Base-by-base conservation (phyloP, 345 rosid genomes). In the Ceriops zippeliana region DNA sequence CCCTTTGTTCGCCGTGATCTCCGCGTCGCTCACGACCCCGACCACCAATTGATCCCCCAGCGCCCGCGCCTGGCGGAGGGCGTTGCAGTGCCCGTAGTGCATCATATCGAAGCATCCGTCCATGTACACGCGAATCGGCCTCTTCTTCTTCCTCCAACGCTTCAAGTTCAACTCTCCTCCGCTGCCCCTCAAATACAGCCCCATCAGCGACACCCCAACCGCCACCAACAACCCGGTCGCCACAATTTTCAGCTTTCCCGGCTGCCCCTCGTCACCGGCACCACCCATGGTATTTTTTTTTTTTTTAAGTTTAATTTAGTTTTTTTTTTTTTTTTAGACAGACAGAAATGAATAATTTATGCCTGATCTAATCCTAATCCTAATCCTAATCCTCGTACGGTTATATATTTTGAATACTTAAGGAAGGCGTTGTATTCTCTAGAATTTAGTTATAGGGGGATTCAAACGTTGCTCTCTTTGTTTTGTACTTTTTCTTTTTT, bases 21-120 rank as follows among this genome's bases (percentile, higher is more conserved):
- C 96, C 0, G 81, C 83, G 57, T 85, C 92, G 76, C 96, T 89
- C 15, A 89, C 96, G 19, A 89, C 86, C 2, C 96, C 96, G 17
- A 89, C 96, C 35, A 87, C 91, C 78, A 89, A 64, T 63, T 83
- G 80, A 59, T 86, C 96, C 10, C 96, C 96, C 0, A 89, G 79
- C 1, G 90, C 84, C 52, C 86, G 83, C 2, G 96, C 96, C 81
- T 89, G 96, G 4, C 92, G 83, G 27, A 89, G 89, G 11, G 96
- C 96, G 69, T 89, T 87, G 83, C 90, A 86, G 75, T 89, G 92
- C 47, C 96, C 96, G 69, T 89, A 89, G 73, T 89, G 96, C 96
- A 89, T 89, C 87, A 89, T 83, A 72, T 89, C 96, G 73, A 87
- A 89, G 66, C 96, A 87, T 1, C 96, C 96, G 58, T 89, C 96